A percentile compares a stretch with the other conserved stretches of the same genome.
phyloP scores from a whole-genome alignment of 1,284 basidiomycete species.

The Cryptococcus hybrid region DNA sequence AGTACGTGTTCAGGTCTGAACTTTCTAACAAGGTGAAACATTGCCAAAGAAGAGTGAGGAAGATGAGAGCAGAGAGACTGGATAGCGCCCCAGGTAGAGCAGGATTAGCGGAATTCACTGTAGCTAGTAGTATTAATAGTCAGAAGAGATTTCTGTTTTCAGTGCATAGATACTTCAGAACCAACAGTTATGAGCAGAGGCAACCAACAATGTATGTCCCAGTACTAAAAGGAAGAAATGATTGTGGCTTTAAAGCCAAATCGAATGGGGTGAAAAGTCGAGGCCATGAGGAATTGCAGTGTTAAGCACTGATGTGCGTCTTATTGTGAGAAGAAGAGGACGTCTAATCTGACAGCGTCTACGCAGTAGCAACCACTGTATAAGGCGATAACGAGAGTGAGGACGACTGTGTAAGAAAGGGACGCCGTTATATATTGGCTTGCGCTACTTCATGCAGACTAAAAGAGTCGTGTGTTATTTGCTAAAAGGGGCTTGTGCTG shows the following conservation, averaged over 20 bases:
- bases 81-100: conserved; percentile 1
- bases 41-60: conserved; percentile 29
- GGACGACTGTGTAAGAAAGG: too few relatives aligned
- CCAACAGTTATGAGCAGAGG: conserved; percentile 12
- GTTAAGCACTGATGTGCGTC: background rate
- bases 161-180: too few relatives aligned
- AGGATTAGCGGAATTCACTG: too few relatives aligned
- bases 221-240: conserved; percentile 19
- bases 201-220: conserved; percentile 19
- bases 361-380: background rate
- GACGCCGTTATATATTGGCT: too few relatives aligned
- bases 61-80: conserved; percentile 19
- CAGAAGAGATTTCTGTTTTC: too few relatives aligned
- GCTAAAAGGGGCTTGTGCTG: too few relatives aligned
- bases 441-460: background rate
- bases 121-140: too few relatives aligned
- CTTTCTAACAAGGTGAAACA: conserved; percentile 24
- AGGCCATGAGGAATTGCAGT: background rate
- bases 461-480: too few relatives aligned
- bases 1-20: conserved; percentile 5
- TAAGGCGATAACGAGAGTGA: too few relatives aligned
- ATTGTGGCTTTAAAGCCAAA: conserved; percentile 13
- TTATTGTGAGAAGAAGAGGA: background rate
- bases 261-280: conserved; percentile 9
- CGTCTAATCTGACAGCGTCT: background rate